Percentiles rank a stretch among this genome's conserved stretches.
These are phyloP conservation scores for Metschnikowia baotianmanensis DNA, from an alignment of 805 yeast genomes.

Conservation along the genomic window DNA sequence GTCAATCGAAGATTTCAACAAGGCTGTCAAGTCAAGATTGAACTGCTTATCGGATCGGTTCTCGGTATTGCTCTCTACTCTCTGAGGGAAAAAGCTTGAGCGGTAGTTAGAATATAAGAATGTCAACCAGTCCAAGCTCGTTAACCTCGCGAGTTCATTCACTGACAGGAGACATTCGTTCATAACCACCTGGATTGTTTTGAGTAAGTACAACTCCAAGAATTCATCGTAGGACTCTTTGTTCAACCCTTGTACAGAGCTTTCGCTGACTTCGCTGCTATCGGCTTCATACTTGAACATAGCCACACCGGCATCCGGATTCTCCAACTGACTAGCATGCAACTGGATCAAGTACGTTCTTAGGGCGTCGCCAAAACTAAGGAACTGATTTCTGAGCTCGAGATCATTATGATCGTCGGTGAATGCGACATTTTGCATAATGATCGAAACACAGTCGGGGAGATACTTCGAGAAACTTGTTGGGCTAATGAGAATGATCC, in stretches of 20 bases:
- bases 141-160: slow-evolving; percentile 76
- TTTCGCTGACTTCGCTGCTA: slow-evolving; percentile 47
- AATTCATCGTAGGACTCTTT: slow-evolving; percentile 41
- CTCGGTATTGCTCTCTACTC: slow-evolving; percentile 26
- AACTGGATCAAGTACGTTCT: slow-evolving; percentile 33
- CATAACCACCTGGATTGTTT: slow-evolving; percentile 69
- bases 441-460: slow-evolving; percentile 69
- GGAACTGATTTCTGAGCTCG: slow-evolving; percentile 36
- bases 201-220: slow-evolving; percentile 35
- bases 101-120: slow-evolving; percentile 70
- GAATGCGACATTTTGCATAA: slow-evolving; percentile 45
- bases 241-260: slow-evolving; percentile 46
- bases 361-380: slow-evolving; percentile 34
- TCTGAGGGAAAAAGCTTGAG: slow-evolving; percentile 29
- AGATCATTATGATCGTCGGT: slow-evolving; percentile 36
- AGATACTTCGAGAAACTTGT: slow-evolving; percentile 68
- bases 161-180: slow-evolving; percentile 47
- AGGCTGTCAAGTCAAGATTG: slow-evolving; percentile 60
- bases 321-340: slow-evolving; percentile 22
- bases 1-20: slow-evolving; percentile 66
- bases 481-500: slow-evolving; percentile 71
- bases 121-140: slow-evolving; percentile 86
- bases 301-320: slow-evolving; percentile 2
- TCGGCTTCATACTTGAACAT: slow-evolving; percentile 9
- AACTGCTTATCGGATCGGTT: slow-evolving; percentile 20